Conservation (phyloP, 345 rosid genomes). For the Populus alba region DNA sequence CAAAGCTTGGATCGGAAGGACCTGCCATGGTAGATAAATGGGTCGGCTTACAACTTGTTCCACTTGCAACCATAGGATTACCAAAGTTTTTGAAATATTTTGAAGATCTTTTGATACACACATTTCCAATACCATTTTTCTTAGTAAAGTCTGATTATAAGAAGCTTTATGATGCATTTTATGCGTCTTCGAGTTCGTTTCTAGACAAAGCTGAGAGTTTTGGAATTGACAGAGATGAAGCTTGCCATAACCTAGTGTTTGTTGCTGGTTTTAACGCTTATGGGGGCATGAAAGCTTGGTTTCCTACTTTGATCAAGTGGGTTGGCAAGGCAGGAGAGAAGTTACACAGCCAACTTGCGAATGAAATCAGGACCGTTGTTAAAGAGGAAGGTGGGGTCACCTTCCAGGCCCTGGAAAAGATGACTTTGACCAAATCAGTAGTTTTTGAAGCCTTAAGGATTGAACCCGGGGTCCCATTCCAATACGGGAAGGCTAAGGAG, state of each 20-base stretch:
- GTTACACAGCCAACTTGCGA: constrained; percentile 31
- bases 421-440: constrained; percentile 72
- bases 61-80: constrained; percentile 22
- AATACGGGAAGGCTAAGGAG: constrained; percentile 66
- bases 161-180: constrained; percentile 33
- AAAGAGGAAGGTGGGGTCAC: constrained; percentile 26
- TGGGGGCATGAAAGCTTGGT: constrained; percentile 33
- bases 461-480: constrained; percentile 76
- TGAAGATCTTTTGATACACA: constrained; percentile 29
- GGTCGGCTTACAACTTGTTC: constrained; percentile 30
- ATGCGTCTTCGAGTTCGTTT: constrained; percentile 1
- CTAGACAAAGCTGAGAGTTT: constrained; percentile 34
- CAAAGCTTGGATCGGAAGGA: constrained; percentile 26
- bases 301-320: constrained; percentile 42
- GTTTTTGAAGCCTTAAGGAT: constrained; percentile 75
- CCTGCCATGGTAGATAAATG: constrained; percentile 11
- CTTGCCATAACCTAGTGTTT: constrained; percentile 48
- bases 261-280: constrained; percentile 32
- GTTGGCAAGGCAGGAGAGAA: constrained; percentile 34
- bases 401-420: constrained; percentile 62
- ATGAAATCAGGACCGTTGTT: constrained; percentile 39
- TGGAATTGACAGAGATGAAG: constrained; percentile 35
- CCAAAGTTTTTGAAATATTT: constrained; percentile 15
- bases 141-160: constrained; percentile 26
- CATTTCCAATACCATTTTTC: constrained; percentile 30